A percentile compares a stretch with the other conserved stretches of the same genome.
Evolutionary conservation across 352 stramenopile species (phyloP).

Genomic region (Globisporangium canariense): DNA sequence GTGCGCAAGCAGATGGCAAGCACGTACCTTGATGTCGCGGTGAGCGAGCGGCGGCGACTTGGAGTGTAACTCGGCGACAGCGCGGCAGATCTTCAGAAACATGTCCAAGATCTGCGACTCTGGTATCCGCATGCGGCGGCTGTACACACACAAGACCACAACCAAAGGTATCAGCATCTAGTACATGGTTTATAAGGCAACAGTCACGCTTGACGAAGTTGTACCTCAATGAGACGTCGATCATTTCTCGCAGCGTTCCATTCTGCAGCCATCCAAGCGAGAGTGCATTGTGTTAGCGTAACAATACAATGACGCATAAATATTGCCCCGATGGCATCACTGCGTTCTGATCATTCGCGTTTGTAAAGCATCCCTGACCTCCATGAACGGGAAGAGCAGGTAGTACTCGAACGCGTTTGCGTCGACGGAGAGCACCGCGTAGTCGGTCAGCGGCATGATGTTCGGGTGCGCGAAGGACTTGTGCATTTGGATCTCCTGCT

Average conservation of each 20-base stretch:
- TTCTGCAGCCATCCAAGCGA: slow-evolving; percentile 35
- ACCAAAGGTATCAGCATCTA: not conserved
- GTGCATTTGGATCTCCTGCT: slow-evolving; percentile 81
- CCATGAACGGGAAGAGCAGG: slow-evolving; percentile 83
- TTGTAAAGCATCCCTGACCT: slow-evolving; percentile 27
- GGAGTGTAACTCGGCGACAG: slow-evolving; percentile 72
- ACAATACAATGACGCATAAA: not conserved
- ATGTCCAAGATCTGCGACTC: slow-evolving; percentile 72
- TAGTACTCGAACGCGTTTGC: slow-evolving; percentile 64
- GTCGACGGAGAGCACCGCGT: slow-evolving; percentile 55
- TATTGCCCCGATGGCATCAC: not conserved
- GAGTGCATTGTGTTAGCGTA: not conserved
- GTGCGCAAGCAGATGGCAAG: not conserved
- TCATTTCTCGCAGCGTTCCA: slow-evolving; percentile 81
- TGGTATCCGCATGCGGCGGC: slow-evolving; percentile 44
- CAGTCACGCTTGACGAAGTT: not conserved
- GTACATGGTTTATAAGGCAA: not conserved
- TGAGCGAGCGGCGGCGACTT: slow-evolving; percentile 73
- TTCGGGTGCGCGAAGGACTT: slow-evolving; percentile 72
- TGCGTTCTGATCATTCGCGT: not conserved
- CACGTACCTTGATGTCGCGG: slow-evolving; percentile 80
- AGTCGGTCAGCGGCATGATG: slow-evolving; percentile 83
- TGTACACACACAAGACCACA: slow-evolving; percentile 6
- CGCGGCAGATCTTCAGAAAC: slow-evolving; percentile 80
- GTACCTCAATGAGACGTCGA: slow-evolving; percentile 64